Base-by-base conservation (phyloP, 441 rosid species). In the Erodium texanum region DNA sequence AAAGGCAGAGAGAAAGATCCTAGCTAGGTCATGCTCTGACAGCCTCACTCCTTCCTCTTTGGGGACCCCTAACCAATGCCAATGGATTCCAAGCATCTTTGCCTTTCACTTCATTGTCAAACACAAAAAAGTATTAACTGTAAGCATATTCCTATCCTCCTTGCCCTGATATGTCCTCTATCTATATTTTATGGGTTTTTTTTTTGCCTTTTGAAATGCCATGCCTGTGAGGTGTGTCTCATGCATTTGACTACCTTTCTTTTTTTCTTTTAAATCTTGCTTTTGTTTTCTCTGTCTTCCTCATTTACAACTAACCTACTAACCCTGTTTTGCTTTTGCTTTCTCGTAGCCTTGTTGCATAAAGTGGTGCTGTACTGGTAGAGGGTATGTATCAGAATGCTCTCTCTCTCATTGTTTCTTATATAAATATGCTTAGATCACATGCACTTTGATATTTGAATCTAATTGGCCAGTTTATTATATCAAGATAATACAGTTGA, bases 11-110 rank as follows among this genome's bases (percentile, higher is more conserved):
- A 16, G 22, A 52, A 7, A 29, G 7, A 82, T 86, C 87, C 76
- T 75, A 71, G 87, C 72, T 87, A 90, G 95, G 90, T 90, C 97
- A 90, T 90, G 97, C 92, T 85, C 73, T 71, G 91, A 82, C 97
- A 90, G 97, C 97, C 79, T 90, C 95, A 88, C 87, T 88, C 82
- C 78, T 90, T 90, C 97, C 95, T 76, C 45, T 61, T 79, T 76
- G 83, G 75, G 83, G 88, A 72, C 83, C 76, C 73, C 23, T 11
- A 12, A 45, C 22, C 23, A 50, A 50, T 15, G 18, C 45, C 45
- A 38, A 45, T 45, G 52, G 52, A 14, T 45, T 45, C 52, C 52
- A 45, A 45, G 18, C 18, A 12, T 45, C 6, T 45, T 14, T 52
- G 59, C 59, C 59, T 52, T 7, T 18, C 59, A 52, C 18, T n/a